Conservation (phyloP, 2,329 filamentous ascomycete genomes). For the Nemania sp. region DNA sequence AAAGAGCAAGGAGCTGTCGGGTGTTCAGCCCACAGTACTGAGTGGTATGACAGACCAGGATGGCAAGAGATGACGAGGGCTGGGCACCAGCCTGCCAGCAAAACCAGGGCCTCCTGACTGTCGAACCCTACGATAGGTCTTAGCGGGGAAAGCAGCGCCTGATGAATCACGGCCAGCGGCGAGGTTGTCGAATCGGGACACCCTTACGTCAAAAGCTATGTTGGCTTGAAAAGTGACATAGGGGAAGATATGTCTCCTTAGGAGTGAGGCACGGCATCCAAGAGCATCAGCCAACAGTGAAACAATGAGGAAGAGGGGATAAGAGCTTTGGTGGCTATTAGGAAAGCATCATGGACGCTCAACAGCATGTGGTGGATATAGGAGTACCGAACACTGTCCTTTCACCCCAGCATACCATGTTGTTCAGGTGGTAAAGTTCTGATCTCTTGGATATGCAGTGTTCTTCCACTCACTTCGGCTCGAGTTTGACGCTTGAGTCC, state of each 20-base stretch:
- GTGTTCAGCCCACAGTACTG: background rate
- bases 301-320: background rate
- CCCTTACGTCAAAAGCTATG: background rate
- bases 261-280: background rate
- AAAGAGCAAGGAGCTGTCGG: constrained; percentile 4
- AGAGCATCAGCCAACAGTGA: background rate
- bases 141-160: background rate
- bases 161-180: background rate
- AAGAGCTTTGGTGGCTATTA: background rate
- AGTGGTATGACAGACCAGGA: constrained; percentile 7
- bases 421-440: background rate
- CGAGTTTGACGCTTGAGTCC: background rate
- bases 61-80: background rate
- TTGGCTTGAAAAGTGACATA: background rate
- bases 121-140: constrained; percentile 24
- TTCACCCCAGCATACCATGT: background rate
- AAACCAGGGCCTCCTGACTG: background rate
- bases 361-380: background rate
- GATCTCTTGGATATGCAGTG: background rate
- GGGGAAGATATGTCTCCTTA: background rate
- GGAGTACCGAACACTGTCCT: background rate
- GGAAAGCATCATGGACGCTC: background rate
- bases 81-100: background rate
- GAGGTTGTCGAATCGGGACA: background rate
- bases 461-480: background rate